Conservation (phyloP, 2,329 filamentous ascomycete species). For the Neoscytalidium dimidiatum region DNA sequence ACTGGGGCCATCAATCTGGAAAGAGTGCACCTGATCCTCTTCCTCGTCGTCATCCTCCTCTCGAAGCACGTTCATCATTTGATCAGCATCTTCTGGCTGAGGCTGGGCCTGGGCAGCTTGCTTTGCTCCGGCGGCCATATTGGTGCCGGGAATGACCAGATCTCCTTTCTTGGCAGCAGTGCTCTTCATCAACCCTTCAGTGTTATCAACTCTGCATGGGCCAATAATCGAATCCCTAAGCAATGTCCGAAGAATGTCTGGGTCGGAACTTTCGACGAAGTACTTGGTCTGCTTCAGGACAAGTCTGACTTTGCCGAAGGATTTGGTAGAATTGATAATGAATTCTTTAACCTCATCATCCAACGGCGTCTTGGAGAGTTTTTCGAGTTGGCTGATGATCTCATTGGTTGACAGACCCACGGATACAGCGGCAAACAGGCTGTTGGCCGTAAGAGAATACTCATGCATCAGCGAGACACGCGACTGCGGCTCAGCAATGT, state of each 20-base stretch:
- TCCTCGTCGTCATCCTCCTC: constrained; percentile 87
- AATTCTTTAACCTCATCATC: constrained; percentile 79
- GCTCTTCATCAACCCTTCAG: constrained; percentile 73
- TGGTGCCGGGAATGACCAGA: constrained; percentile 91
- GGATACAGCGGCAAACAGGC: constrained; percentile 91
- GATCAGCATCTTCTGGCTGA: constrained; percentile 42
- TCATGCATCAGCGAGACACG: constrained; percentile 91
- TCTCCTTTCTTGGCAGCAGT: constrained; percentile 83
- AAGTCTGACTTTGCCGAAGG: constrained; percentile 93
- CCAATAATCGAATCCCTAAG: constrained; percentile 83
- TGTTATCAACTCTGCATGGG: constrained; percentile 72
- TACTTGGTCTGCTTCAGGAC: constrained; percentile 94
- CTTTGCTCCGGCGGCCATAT: constrained; percentile 84
- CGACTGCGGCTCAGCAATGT: constrained; percentile 90
- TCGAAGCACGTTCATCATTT: constrained; percentile 66
- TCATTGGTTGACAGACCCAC: constrained; percentile 88
- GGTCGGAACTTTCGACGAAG: constrained; percentile 89
- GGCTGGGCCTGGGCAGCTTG: constrained; percentile 61
- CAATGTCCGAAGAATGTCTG: constrained; percentile 81
- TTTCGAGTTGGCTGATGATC: constrained; percentile 85
- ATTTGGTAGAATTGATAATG: constrained; percentile 80
- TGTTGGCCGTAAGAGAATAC: constrained; percentile 88
- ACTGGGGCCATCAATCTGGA: constrained; percentile 80
- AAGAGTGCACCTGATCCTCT: constrained; percentile 85
- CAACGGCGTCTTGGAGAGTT: constrained; percentile 84